phyloP scores from a whole-genome alignment of 495 filamentous ascomycete genomes.

The Neurospora sublineolata region DNA sequence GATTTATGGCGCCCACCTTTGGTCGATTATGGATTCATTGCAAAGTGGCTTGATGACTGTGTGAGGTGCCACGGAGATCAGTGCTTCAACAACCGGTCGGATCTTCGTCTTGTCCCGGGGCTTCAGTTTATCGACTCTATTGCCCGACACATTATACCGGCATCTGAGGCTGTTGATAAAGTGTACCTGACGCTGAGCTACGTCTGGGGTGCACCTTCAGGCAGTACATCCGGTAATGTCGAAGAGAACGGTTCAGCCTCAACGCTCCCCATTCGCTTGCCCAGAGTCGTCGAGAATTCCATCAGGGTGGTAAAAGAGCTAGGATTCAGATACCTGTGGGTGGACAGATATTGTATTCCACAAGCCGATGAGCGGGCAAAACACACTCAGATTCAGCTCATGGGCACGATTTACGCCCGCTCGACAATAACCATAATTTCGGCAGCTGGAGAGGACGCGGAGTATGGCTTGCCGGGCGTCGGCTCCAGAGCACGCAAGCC shows the following conservation, averaged over 20 bases:
- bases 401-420: conserved; percentile 20
- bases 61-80: background rate
- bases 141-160: background rate
- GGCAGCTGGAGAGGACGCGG: conserved; percentile 16
- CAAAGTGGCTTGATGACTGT: background rate
- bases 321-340: conserved; percentile 19
- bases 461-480: conserved; percentile 23
- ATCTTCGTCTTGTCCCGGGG: background rate
- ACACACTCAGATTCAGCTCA: conserved; percentile 16
- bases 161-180: background rate
- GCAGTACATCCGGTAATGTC: background rate
- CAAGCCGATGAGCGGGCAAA: conserved; percentile 7
- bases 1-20: background rate
- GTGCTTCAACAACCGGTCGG: background rate
- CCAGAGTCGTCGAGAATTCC: conserved; percentile 15
- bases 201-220: background rate
- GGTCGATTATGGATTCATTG: background rate
- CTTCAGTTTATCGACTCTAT: background rate
- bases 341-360: conserved; percentile 20
- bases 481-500: background rate
- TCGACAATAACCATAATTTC: conserved; percentile 20
- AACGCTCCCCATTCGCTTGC: background rate
- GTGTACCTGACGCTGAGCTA: background rate
- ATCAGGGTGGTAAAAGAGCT: conserved; percentile 12
- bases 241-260: background rate